Percentiles rank a stretch among this genome's conserved stretches.
phyloP scores from a whole-genome alignment of 148 eudicot genomes.

The Camellia lanceoleosa region DNA sequence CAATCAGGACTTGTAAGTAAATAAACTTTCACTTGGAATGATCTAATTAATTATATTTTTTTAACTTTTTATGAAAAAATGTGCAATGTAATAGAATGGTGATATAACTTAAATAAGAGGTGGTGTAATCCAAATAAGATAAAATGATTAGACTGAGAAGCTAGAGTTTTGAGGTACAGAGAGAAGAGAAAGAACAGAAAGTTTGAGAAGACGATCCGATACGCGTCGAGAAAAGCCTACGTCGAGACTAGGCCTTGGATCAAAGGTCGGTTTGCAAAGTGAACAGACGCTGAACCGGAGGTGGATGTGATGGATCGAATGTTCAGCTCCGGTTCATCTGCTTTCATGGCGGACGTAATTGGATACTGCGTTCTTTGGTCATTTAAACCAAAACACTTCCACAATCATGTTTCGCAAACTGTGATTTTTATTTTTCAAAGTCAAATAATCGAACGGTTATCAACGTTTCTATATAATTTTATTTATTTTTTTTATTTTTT shows the following conservation, averaged over 20 bases:
- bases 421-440: not conserved
- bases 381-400: slow-evolving; percentile 1
- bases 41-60: too few relatives aligned
- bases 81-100: too few relatives aligned
- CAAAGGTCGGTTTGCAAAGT: slow-evolving; percentile 87
- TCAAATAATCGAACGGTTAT: slow-evolving; percentile 10
- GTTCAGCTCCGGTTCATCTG: slow-evolving; percentile 11
- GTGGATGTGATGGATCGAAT: slow-evolving; percentile 16
- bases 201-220: slow-evolving; percentile 89
- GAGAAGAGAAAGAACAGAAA: slow-evolving; percentile 91
- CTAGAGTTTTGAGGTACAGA: slow-evolving; percentile 82
- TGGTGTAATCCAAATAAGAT: too few relatives aligned
- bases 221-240: slow-evolving; percentile 87
- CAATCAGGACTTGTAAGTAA: too few relatives aligned
- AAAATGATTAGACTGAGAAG: slow-evolving; percentile 42
- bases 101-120: too few relatives aligned
- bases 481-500: too few relatives aligned
- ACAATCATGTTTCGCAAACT: not conserved
- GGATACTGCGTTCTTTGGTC: slow-evolving; percentile 60
- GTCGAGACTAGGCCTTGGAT: slow-evolving; percentile 88
- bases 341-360: slow-evolving; percentile 23
- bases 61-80: too few relatives aligned
- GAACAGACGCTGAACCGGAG: slow-evolving; percentile 34
- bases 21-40: too few relatives aligned
- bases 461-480: not conserved